phyloP scores from a whole-genome alignment of 2,329 filamentous ascomycete genomes.

The Neofusicoccum ribis region DNA sequence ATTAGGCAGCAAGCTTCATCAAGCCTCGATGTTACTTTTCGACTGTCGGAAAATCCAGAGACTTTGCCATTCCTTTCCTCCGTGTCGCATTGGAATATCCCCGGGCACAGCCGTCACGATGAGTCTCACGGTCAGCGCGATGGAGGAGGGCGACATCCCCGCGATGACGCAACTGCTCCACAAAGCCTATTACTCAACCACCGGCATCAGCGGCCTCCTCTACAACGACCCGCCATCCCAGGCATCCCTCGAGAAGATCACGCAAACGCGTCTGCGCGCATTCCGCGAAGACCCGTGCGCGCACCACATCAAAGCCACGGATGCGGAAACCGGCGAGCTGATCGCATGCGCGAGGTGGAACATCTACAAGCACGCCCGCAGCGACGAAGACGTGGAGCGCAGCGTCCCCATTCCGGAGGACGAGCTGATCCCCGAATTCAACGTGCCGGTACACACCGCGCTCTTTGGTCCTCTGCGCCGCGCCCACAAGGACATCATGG shows the following conservation, averaged over 20 bases:
- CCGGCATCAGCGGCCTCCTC: slow-evolving; percentile 5
- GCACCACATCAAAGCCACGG: slow-evolving; percentile 15
- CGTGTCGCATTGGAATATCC: not conserved
- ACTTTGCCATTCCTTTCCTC: not conserved
- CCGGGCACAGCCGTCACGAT: not conserved
- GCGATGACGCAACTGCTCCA: slow-evolving; percentile 4
- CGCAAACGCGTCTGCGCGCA: not conserved
- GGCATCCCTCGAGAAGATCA: not conserved
- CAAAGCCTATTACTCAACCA: slow-evolving; percentile 9
- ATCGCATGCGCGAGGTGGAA: slow-evolving; percentile 18
- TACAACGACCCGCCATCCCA: not conserved
- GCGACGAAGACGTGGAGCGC: not conserved
- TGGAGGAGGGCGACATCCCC: slow-evolving; percentile 2
- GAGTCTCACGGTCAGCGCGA: not conserved
- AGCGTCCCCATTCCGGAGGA: not conserved
- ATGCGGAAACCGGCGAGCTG: slow-evolving; percentile 8
- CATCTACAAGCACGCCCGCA: not conserved
- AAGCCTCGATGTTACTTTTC: not conserved
- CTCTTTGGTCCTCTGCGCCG: slow-evolving; percentile 3
- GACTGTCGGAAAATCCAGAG: too few relatives aligned
- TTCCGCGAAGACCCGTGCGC: not conserved
- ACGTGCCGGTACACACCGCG: not conserved
- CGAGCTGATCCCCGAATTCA: slow-evolving; percentile 10
- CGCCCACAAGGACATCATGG: not conserved
- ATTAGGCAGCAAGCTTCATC: not conserved